Base-by-base conservation (phyloP, 2,329 filamentous ascomycete species). In the Colletotrichum horii region DNA sequence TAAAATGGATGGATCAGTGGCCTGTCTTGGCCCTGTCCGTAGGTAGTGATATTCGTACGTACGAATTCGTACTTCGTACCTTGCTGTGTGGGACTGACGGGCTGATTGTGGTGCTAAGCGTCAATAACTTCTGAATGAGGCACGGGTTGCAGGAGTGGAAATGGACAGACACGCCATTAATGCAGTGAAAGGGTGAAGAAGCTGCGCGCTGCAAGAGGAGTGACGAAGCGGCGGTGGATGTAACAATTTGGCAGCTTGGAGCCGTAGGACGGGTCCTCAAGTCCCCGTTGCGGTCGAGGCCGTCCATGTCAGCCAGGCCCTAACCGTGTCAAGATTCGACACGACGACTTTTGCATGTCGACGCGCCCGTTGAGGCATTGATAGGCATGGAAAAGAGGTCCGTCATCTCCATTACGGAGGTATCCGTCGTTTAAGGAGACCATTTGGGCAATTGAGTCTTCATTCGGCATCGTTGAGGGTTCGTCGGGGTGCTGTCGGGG, bases 171-270 rank as follows among this genome's bases (percentile, higher is more conserved):
- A 71, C 55, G 72, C 68, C 72, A 71, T 62, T 4, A 34, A 71
- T 75, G 68, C 72, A 71, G 72, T 71, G 72, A 56, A 75, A 24
- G 30, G 32, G 30, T 48, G 69, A 43, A 52, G 43, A 67, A 32
- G 62, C 58, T 34, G 30, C 58, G 32, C 12, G 28, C 19, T 22
- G 58, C 52, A 24, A 15, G 58, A 66, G 24, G 4, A 24, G 61
- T 22, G 36, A 52, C 24, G 36, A 62, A 52, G 24, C 36, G 5
- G 19, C 69, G 30, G 55, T 32, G 55, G 36, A 60, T 61, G 72
- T 26, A 36, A 66, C 58, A 36, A 65, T 60, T 74, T 73, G 32
- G 71, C 65, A 38, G n/a, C 38, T 22, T 36, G 67, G 38, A 24
- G 60, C 71, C 58, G 66, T 36, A 34, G 55, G 38, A 62, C 32